These are phyloP conservation scores for Russula lepida DNA, from an alignment of 768 basidiomycete species.

Conservation along the genomic window DNA sequence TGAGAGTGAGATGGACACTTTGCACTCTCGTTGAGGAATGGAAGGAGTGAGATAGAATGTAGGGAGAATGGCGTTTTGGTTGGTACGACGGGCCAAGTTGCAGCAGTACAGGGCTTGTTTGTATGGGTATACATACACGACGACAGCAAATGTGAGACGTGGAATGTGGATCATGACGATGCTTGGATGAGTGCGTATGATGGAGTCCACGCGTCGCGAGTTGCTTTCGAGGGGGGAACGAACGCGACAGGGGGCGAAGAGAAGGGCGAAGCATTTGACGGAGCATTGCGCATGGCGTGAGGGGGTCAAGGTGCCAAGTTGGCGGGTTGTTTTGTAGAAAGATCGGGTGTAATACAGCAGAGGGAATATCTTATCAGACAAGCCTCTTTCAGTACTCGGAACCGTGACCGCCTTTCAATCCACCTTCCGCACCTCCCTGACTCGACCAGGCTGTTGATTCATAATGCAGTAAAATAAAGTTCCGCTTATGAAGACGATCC, in stretches of 20 bases:
- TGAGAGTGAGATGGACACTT: constrained; percentile 28
- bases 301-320: not conserved
- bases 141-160: constrained; percentile 5
- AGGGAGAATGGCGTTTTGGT: not conserved
- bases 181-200: constrained; percentile 1
- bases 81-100: constrained; percentile 2
- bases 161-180: not conserved
- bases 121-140: not conserved
- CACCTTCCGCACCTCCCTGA: not conserved
- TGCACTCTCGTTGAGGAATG: constrained; percentile 35
- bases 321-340: not conserved
- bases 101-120: constrained; percentile 10
- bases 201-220: not conserved
- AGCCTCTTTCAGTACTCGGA: not conserved
- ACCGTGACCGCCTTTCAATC: too few species aligned
- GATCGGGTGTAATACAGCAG: not conserved
- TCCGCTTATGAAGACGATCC: not conserved
- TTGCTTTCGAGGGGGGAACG: not conserved
- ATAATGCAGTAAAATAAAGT: not conserved
- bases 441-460: too few species aligned
- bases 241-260: constrained; percentile 2
- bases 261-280: constrained; percentile 6
- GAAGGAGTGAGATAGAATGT: constrained; percentile 25
- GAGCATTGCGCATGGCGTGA: constrained; percentile 16
- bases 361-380: not conserved